phyloP scores from a whole-genome alignment of 192 early-diverging fungal genomes.

The Neocallimastix lanati region DNA sequence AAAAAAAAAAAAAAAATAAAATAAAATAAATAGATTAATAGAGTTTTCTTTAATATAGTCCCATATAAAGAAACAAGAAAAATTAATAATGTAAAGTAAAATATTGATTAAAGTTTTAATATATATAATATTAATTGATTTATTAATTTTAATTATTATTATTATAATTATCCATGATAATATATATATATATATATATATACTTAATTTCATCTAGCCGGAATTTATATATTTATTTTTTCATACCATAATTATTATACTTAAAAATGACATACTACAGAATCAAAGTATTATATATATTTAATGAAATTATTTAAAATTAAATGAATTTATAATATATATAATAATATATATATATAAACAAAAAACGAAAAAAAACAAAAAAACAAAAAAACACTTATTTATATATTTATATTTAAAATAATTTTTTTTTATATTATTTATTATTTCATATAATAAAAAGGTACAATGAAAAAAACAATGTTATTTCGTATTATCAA shows the following conservation, averaged over 20 bases:
- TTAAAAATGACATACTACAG: not conserved
- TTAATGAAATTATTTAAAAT: too few relatives aligned
- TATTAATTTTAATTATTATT: too few relatives aligned
- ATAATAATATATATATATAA: too few relatives aligned
- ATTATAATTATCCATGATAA: too few relatives aligned
- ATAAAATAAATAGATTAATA: not conserved
- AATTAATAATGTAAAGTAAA: constrained; percentile 7
- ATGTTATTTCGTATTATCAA: not conserved
- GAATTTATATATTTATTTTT: not conserved
- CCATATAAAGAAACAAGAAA: not conserved
- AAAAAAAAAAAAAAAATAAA: too few relatives aligned
- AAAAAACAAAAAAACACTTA: not conserved
- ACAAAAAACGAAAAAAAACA: too few relatives aligned
- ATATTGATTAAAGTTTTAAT: too few relatives aligned
- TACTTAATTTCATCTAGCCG: not conserved
- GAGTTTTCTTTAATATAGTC: not conserved
- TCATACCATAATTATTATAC: not conserved
- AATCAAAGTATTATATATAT: too few relatives aligned
- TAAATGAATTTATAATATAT: too few relatives aligned
- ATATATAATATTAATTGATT: too few relatives aligned
- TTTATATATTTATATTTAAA: not conserved
- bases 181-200: too few relatives aligned
- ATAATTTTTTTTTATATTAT: too few relatives aligned
- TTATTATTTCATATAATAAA: not conserved
- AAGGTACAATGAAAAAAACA: not conserved